A percentile compares a stretch with the other conserved stretches of the same genome.
phyloP scores from a whole-genome alignment of 129 eudicot genomes.

The Flaveria ramosissima region DNA sequence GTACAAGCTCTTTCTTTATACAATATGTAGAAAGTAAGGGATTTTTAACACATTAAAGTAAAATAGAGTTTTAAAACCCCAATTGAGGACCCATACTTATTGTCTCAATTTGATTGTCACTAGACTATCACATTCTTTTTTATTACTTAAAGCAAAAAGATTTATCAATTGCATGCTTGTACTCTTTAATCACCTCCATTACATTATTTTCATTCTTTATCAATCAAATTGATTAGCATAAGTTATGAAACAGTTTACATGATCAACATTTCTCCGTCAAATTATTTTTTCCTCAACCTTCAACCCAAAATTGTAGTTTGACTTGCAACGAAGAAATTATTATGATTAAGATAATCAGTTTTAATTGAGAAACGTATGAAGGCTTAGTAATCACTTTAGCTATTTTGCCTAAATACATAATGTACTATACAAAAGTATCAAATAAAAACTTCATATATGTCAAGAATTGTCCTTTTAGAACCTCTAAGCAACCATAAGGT shows the following conservation, averaged over 20 bases:
- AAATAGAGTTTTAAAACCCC: background rate
- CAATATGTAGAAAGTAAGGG: background rate
- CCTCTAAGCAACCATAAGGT: conserved; percentile 7
- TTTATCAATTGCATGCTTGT: background rate
- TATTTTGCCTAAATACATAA: background rate
- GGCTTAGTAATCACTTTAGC: background rate
- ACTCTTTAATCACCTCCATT: background rate
- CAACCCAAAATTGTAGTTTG: background rate
- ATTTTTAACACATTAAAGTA: background rate
- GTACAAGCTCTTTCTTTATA: background rate
- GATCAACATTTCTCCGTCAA: background rate
- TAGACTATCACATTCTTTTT: background rate
- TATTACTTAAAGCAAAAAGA: background rate
- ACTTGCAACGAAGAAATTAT: background rate
- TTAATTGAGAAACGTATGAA: background rate
- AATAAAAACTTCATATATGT: conserved; percentile 3
- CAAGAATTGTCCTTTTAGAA: background rate
- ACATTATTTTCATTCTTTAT: background rate
- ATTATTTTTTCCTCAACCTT: background rate
- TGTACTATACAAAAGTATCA: background rate
- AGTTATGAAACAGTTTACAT: background rate
- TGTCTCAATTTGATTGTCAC: background rate
- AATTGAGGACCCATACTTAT: background rate
- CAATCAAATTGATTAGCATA: background rate
- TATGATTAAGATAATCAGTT: background rate